These are phyloP conservation scores for Chlorella sp. DNA, from an alignment of 139 green algal species.

Conservation along the genomic window DNA sequence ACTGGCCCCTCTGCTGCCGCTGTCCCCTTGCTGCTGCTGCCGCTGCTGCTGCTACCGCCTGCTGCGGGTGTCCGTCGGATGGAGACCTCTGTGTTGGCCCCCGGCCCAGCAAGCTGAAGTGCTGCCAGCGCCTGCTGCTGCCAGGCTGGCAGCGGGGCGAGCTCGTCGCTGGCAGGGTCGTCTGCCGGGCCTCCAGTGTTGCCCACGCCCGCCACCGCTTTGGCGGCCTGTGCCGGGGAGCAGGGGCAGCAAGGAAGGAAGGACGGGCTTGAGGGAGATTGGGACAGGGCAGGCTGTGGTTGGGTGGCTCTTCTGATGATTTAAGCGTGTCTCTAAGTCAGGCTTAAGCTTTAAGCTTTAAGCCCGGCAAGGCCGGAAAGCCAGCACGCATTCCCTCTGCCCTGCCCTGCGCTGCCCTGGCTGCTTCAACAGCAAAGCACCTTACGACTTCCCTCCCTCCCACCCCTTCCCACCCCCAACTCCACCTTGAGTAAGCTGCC, in stretches of 20 bases:
- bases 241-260: not conserved
- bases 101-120: conserved; percentile 49
- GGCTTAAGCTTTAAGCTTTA: not conserved
- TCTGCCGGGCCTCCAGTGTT: not conserved
- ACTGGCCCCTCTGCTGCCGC: conserved; percentile 4
- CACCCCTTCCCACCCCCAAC: too few species aligned
- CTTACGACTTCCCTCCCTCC: too few species aligned
- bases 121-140: conserved; percentile 47
- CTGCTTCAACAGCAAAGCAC: too few species aligned
- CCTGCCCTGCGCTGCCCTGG: not conserved
- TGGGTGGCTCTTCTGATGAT: too few species aligned
- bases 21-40: not conserved
- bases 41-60: not conserved
- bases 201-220: conserved; percentile 46
- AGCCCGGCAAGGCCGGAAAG: too few species aligned
- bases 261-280: not conserved
- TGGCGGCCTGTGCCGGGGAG: conserved; percentile 52
- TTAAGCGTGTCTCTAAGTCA: not conserved
- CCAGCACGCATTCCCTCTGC: not conserved
- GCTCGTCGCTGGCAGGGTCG: not conserved
- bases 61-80: not conserved
- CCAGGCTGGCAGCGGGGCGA: conserved; percentile 60
- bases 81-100: conserved; percentile 50
- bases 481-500: too few species aligned
- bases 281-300: not conserved